Evolutionary conservation across 805 yeast species (phyloP), one percentile per base, ranked within the genome.

Genomic region (Komagataella phaffii): DNA sequence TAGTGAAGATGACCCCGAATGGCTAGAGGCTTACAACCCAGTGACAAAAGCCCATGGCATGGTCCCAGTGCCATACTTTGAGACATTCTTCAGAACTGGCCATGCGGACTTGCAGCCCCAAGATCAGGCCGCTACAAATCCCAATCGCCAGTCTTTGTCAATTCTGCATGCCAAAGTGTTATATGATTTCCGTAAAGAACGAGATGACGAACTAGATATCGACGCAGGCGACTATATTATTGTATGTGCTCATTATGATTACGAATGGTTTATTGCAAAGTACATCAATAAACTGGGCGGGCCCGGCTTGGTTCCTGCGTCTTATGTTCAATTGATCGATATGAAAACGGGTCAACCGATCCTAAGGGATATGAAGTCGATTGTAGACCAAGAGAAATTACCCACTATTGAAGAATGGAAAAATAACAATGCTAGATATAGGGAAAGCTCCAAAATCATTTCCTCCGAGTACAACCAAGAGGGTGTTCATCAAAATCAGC

Each of bases 371-470:
- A 64, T 56, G 55, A 79, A 50, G 74, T 80, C 44, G 59, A 65
- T 57, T 47, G 83, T 93, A 46, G 69, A 73, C 50, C 68, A 71
- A 30, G 88, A 86, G 47, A 78, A 79, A 51, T 76, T 93, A 55
- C 99, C 99, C 14, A 81, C 90, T 0, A 96, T 93, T 17, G 96
- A 89, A 56, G 93, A 89, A 63, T 93, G 99, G 99, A 93, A 93
- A 67, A 79, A 77, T 51, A 80, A 80, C 57, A 88, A 93, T 24
- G 96, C 96, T 14, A 86, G 81, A 64, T 95, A 93, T 66, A 91
- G 91, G 67, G 96, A 96, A 1, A 80, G 88, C 56, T 83, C 90
- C 44, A 24, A 18, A 6, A 30, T n/a, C 23, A 21, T 24, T 17
- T 23, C 24, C 44, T 47, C 49, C n/a, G 40, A 23, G 17, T 21